Conservation (phyloP, 1,139 yeast species). For the Zygosaccharomyces sapae region DNA sequence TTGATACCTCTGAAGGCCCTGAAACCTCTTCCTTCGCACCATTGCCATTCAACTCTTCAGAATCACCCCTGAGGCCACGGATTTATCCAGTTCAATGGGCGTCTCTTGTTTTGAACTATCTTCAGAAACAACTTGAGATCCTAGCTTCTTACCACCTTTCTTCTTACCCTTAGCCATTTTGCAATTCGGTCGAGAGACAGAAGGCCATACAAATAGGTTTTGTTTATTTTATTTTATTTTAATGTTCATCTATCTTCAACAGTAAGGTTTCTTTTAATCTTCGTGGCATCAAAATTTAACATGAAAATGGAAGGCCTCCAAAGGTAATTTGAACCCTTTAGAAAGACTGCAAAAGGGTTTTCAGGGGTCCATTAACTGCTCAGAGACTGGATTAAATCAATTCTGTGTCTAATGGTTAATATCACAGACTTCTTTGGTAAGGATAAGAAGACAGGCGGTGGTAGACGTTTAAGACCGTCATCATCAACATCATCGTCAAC, state of each 20-base stretch:
- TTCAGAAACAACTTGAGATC: constrained; percentile 3
- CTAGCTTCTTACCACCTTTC: constrained; percentile 25
- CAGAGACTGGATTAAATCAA: neutral
- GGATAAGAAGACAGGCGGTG: constrained; percentile 12
- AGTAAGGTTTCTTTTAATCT: neutral
- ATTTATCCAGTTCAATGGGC: constrained; percentile 1
- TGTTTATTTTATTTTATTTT: neutral
- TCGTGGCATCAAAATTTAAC: constrained; percentile 2
- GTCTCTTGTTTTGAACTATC: constrained; percentile 6
- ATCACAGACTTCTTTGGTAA: constrained; percentile 40
- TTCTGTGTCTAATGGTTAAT: constrained; percentile 39
- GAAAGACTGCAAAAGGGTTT: neutral
- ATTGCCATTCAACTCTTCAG: constrained; percentile 8
- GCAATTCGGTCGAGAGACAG: neutral
- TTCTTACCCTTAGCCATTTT: constrained; percentile 34
- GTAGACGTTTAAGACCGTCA: constrained; percentile 8
- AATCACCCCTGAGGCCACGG: too few relatives aligned
- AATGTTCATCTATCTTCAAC: neutral
- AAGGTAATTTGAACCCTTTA: neutral
- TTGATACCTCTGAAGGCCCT: neutral
- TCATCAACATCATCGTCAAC: too few relatives aligned
- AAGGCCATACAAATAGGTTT: neutral
- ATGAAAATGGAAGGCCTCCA: neutral
- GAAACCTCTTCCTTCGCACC: constrained; percentile 3
- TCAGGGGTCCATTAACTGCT: too few relatives aligned